Conservation (phyloP, 2,329 filamentous ascomycete genomes). For the Apiospora malaysiana region DNA sequence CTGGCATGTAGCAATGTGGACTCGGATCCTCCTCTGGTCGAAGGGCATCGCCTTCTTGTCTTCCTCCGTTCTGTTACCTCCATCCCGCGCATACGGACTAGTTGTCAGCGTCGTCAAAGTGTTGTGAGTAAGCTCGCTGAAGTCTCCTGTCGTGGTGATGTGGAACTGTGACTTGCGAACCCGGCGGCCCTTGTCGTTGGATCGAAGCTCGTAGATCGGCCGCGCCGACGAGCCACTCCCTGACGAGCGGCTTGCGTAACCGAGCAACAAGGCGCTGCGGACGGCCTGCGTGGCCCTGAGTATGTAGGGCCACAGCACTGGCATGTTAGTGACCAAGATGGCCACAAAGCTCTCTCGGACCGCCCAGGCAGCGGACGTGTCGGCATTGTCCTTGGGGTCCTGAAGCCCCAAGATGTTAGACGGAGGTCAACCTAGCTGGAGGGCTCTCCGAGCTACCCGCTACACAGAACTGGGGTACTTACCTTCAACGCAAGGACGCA, state of each 20-base stretch:
- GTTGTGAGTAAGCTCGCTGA: neutral
- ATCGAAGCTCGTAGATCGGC: neutral
- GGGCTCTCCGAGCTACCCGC: neutral
- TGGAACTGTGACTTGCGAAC: neutral
- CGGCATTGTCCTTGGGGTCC: slow-evolving; percentile 48
- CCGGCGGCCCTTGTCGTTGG: neutral
- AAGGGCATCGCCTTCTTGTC: neutral
- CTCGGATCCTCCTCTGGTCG: neutral
- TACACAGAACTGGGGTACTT: slow-evolving; percentile 25
- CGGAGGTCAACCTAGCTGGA: neutral
- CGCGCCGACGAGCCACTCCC: neutral
- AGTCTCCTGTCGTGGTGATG: neutral
- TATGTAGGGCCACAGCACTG: slow-evolving; percentile 39
- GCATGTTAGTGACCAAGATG: slow-evolving; percentile 50
- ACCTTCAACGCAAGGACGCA: slow-evolving; percentile 45
- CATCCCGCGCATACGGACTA: neutral
- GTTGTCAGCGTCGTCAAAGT: neutral
- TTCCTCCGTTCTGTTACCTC: neutral
- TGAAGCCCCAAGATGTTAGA: slow-evolving; percentile 27
- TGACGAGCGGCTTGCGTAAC: neutral
- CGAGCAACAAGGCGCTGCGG: neutral
- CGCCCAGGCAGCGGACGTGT: slow-evolving; percentile 49
- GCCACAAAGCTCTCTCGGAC: slow-evolving; percentile 52
- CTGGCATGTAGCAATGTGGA: neutral
- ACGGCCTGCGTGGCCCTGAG: neutral